phyloP scores from a whole-genome alignment of 768 basidiomycete genomes.

The Tulasnella sp. region DNA sequence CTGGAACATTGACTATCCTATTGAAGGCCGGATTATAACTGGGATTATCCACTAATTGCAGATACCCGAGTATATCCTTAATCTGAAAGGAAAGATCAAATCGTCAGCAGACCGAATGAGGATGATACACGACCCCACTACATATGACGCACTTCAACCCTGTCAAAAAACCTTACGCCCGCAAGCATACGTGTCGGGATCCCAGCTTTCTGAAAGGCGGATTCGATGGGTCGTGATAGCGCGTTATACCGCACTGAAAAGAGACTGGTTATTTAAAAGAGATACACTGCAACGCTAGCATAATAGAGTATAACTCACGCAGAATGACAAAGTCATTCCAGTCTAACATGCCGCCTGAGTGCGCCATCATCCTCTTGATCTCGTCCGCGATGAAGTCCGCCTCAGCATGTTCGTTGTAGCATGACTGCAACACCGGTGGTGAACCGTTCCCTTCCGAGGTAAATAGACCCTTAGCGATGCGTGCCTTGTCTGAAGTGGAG shows the following conservation, averaged over 20 bases:
- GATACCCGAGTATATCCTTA: constrained; percentile 71
- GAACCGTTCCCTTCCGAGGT: constrained; percentile 57
- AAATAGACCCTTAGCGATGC: constrained; percentile 62
- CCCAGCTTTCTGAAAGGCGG: constrained; percentile 62
- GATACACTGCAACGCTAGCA: background rate
- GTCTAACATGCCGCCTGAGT: constrained; percentile 55
- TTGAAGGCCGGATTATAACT: constrained; percentile 52
- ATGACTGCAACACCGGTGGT: constrained; percentile 46
- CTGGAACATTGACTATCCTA: constrained; percentile 63
- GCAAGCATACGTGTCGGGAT: constrained; percentile 68
- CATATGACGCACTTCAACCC: constrained; percentile 47
- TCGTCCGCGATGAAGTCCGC: constrained; percentile 62
- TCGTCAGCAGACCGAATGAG: background rate
- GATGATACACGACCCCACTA: too few species aligned
- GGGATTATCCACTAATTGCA: constrained; percentile 74
- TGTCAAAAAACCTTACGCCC: constrained; percentile 81
- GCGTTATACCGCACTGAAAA: constrained; percentile 74
- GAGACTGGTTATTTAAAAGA: too few species aligned
- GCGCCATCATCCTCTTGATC: constrained; percentile 66
- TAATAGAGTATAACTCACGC: constrained; percentile 35
- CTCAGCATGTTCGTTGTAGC: constrained; percentile 49
- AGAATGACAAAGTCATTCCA: constrained; percentile 79
- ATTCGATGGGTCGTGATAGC: constrained; percentile 63
- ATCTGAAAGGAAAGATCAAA: constrained; percentile 37
- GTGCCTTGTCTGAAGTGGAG: constrained; percentile 48